Evolutionary conservation across 2,329 filamentous ascomycete species (phyloP).

Genomic region (Pseudogymnoascus sp.): DNA sequence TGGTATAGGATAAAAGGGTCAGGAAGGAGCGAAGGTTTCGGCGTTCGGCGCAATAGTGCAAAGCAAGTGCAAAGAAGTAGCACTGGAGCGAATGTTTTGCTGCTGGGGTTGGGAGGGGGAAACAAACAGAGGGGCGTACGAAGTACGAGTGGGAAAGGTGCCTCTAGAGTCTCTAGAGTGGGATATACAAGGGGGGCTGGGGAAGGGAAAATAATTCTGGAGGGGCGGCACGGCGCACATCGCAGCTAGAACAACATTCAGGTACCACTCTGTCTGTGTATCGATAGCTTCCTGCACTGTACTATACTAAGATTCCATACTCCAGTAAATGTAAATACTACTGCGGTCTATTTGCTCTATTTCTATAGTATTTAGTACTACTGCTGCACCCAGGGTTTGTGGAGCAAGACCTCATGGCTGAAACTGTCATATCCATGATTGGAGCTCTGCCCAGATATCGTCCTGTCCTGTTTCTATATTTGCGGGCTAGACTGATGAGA

Average conservation of each 20-base stretch:
- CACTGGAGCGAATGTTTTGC: neutral
- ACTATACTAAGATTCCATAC: neutral
- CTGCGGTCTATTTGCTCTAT: neutral
- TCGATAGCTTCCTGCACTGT: neutral
- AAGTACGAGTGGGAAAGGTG: neutral
- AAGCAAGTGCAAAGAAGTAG: neutral
- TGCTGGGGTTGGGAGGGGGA: neutral
- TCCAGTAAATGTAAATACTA: neutral
- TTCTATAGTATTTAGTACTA: neutral
- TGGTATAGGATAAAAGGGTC: neutral
- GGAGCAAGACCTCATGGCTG: neutral
- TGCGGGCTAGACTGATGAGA: neutral
- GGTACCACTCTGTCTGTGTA: neutral
- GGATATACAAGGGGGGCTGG: neutral
- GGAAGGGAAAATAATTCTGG: neutral
- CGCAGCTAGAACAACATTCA: neutral
- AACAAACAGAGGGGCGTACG: neutral
- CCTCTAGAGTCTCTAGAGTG: neutral
- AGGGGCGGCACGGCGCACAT: neutral
- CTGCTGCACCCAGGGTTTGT: constrained; percentile 1
- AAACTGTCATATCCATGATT: constrained; percentile 7
- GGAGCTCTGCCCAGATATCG: neutral
- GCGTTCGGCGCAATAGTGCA: neutral
- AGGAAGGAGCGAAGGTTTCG: neutral
- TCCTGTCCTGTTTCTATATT: constrained; percentile 1